Percentiles rank a stretch among this genome's conserved stretches.
These are phyloP conservation scores for Fomitopsis pulvina DNA, from an alignment of 768 basidiomycete genomes.

Conservation along the genomic window DNA sequence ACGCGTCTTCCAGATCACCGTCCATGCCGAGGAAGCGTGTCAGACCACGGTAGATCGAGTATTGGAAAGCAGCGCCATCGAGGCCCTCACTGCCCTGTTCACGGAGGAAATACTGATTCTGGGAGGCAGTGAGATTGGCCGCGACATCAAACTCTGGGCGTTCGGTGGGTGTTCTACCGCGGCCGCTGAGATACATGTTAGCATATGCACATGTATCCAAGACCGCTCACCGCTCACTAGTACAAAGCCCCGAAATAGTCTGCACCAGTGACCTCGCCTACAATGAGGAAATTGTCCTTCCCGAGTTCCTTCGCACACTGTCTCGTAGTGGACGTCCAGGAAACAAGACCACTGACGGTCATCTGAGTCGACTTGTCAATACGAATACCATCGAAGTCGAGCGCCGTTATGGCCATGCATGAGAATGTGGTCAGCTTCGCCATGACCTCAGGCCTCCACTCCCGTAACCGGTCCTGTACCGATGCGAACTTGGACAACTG, in stretches of 20 bases:
- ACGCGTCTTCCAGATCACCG: slow-evolving; percentile 87
- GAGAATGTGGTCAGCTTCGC: slow-evolving; percentile 71
- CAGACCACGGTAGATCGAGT: slow-evolving; percentile 85
- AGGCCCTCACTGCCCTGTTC: slow-evolving; percentile 52
- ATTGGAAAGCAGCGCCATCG: slow-evolving; percentile 87
- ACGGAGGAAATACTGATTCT: slow-evolving; percentile 78
- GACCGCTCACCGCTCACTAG: slow-evolving; percentile 41
- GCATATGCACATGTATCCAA: background rate
- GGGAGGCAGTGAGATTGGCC: slow-evolving; percentile 51
- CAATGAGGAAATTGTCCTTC: slow-evolving; percentile 86
- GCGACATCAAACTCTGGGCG: slow-evolving; percentile 58
- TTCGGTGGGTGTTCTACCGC: slow-evolving; percentile 77
- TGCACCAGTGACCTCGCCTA: slow-evolving; percentile 93
- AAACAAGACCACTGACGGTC: slow-evolving; percentile 71
- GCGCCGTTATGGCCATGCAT: slow-evolving; percentile 81
- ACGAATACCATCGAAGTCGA: slow-evolving; percentile 92
- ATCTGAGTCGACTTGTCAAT: slow-evolving; percentile 94
- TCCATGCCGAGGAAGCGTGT: slow-evolving; percentile 93
- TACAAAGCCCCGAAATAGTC: slow-evolving; percentile 86
- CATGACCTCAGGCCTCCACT: slow-evolving; percentile 82
- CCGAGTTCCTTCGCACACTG: slow-evolving; percentile 63
- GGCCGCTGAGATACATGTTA: slow-evolving; percentile 48
- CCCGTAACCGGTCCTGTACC: slow-evolving; percentile 91
- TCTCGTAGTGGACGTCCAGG: slow-evolving; percentile 71
- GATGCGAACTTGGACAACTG: slow-evolving; percentile 93